Conservation (phyloP, 1,139 yeast species). For the Pichia sp. region DNA sequence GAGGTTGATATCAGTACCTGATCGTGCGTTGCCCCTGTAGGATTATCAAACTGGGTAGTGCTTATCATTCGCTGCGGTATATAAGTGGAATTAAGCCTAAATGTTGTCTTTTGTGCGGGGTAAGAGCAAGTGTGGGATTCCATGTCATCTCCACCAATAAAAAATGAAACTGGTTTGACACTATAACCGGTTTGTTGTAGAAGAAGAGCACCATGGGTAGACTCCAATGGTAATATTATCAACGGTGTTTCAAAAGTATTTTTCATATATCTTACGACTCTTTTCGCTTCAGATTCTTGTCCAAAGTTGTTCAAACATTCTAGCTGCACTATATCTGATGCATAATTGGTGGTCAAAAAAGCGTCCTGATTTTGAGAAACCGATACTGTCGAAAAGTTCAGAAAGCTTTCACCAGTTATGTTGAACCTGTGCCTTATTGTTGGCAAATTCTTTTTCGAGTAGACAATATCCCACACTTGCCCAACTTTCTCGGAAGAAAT, state of each 20-base stretch:
- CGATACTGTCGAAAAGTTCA: not conserved
- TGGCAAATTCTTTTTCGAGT: not conserved
- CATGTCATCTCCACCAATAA: slow-evolving; percentile 22
- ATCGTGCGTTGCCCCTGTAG: slow-evolving; percentile 15
- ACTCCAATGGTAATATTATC: slow-evolving; percentile 19
- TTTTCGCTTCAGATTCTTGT: not conserved
- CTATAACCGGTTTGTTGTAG: slow-evolving; percentile 19
- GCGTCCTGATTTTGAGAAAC: not conserved
- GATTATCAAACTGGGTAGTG: not conserved
- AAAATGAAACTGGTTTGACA: slow-evolving; percentile 20
- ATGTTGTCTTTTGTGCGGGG: slow-evolving; percentile 7
- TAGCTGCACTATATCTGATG: too few species aligned
- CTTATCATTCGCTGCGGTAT: slow-evolving; percentile 17
- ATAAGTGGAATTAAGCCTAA: slow-evolving; percentile 18
- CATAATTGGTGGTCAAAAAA: not conserved
- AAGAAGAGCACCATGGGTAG: slow-evolving; percentile 21
- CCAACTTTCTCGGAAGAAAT: not conserved
- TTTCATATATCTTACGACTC: slow-evolving; percentile 9
- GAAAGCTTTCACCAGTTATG: not conserved
- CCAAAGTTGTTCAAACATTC: slow-evolving; percentile 1
- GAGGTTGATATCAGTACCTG: slow-evolving; percentile 23
- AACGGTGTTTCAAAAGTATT: slow-evolving; percentile 23
- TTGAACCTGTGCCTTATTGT: not conserved
- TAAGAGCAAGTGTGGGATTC: slow-evolving; percentile 15
- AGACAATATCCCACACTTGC: not conserved